These are phyloP conservation scores for Gynandropsis gynandra DNA, from an alignment of 345 rosid species.

Conservation along the genomic window DNA sequence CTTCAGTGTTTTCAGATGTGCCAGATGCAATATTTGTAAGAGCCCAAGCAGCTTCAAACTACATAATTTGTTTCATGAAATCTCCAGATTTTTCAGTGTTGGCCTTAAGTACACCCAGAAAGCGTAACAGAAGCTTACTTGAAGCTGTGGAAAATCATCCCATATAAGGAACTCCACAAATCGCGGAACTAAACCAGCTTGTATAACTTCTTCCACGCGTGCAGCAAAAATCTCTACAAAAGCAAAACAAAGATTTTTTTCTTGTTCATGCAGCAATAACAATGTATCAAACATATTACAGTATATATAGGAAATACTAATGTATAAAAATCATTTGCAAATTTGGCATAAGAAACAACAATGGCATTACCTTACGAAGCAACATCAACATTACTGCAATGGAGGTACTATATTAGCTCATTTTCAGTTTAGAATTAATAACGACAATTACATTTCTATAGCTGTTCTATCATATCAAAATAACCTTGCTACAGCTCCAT, in stretches of 20 bases:
- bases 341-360: too few species aligned
- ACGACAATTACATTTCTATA: constrained; percentile 2
- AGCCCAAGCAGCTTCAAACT: constrained; percentile 94
- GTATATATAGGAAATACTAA: too few species aligned
- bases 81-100: not conserved
- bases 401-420: too few species aligned
- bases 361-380: too few species aligned
- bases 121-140: constrained; percentile 15
- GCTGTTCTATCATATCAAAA: not conserved
- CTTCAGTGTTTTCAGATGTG: constrained; percentile 83
- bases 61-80: constrained; percentile 12
- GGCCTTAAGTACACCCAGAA: too few species aligned
- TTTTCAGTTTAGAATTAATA: constrained; percentile 9
- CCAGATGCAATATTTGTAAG: constrained; percentile 88
- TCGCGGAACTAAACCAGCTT: constrained; percentile 32
- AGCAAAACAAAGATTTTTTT: not conserved
- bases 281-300: too few species aligned
- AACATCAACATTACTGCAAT: too few species aligned
- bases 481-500: not conserved
- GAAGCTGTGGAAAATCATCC: constrained; percentile 31
- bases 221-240: constrained; percentile 27
- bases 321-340: too few species aligned
- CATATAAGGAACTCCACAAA: constrained; percentile 32
- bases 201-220: constrained; percentile 31
- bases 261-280: too few species aligned